Evolutionary conservation across 2,329 filamentous ascomycete genomes (phyloP).

Genomic region (Fusarium sp.): DNA sequence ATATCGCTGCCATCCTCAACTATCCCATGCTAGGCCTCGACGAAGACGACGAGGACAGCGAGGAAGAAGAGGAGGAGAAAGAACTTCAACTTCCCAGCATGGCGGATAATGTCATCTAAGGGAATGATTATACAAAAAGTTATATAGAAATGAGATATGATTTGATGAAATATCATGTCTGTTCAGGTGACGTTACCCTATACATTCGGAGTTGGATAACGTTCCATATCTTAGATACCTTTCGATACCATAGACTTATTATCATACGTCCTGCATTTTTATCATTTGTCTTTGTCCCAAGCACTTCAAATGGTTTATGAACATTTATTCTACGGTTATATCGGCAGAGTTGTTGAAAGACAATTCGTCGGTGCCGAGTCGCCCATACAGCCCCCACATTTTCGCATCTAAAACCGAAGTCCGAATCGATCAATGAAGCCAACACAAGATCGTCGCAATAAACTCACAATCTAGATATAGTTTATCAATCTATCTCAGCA

Average conservation of each 20-base stretch:
- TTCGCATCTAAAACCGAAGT: not conserved
- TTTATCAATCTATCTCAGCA: not conserved
- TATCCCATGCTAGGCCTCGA: conserved; percentile 88
- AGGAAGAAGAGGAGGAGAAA: conserved; percentile 45
- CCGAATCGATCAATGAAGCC: not conserved
- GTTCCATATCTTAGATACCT: not conserved
- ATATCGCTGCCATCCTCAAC: conserved; percentile 89
- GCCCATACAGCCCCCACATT: not conserved
- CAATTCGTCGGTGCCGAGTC: not conserved
- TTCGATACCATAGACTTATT: not conserved
- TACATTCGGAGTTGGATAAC: not conserved
- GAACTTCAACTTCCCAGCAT: conserved; percentile 7
- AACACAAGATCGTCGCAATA: not conserved
- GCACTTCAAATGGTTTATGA: not conserved
- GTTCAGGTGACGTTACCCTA: conserved; percentile 5
- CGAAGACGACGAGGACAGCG: conserved; percentile 67
- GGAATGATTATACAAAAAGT: not conserved
- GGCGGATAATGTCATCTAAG: conserved; percentile 50
- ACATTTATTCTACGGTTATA: not conserved
- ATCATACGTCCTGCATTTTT: not conserved
- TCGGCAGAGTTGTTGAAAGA: not conserved
- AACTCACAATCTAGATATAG: not conserved
- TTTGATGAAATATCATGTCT: conserved; percentile 3
- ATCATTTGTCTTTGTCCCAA: not conserved
- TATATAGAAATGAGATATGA: conserved; percentile 22